A percentile compares a stretch with the other conserved stretches of the same genome.
phyloP scores from a whole-genome alignment of 1,284 basidiomycete genomes.

The Sanghuangporus weigelae region DNA sequence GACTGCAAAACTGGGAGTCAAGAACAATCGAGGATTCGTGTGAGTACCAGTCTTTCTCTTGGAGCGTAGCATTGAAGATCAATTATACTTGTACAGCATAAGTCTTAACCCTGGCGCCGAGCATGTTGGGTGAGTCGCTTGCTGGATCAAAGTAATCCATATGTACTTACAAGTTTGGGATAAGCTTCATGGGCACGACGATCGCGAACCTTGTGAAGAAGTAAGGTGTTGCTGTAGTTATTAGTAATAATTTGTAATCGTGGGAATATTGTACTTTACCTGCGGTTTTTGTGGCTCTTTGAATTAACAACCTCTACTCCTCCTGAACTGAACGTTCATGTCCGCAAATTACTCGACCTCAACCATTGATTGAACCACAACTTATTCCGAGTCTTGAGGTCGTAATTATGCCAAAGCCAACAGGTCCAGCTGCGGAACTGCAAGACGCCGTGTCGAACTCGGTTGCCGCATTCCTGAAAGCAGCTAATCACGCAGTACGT shows the following conservation, averaged over 20 bases:
- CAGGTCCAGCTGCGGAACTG: slow-evolving; percentile 1
- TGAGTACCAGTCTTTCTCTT: background rate
- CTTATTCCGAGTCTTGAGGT: background rate
- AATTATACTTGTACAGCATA: background rate
- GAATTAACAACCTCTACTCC: no score
- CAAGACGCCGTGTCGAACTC: slow-evolving; percentile 17
- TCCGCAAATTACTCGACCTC: background rate
- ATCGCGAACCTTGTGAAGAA: background rate
- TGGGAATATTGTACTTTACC: no score
- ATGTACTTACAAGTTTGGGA: background rate
- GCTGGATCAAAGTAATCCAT: background rate
- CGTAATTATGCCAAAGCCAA: background rate
- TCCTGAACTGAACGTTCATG: background rate
- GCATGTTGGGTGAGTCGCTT: background rate
- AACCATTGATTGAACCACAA: background rate
- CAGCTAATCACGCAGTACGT: slow-evolving; percentile 19
- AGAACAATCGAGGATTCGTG: background rate
- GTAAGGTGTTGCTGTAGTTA: background rate
- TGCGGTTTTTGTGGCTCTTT: no score
- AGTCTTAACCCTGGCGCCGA: background rate
- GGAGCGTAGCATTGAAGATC: background rate
- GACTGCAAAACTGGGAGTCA: background rate
- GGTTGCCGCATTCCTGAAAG: slow-evolving; percentile 15
- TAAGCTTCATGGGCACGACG: background rate
- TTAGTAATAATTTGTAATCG: background rate